phyloP scores from a whole-genome alignment of 75 land plant species.

The Sequoia sempervirens region DNA sequence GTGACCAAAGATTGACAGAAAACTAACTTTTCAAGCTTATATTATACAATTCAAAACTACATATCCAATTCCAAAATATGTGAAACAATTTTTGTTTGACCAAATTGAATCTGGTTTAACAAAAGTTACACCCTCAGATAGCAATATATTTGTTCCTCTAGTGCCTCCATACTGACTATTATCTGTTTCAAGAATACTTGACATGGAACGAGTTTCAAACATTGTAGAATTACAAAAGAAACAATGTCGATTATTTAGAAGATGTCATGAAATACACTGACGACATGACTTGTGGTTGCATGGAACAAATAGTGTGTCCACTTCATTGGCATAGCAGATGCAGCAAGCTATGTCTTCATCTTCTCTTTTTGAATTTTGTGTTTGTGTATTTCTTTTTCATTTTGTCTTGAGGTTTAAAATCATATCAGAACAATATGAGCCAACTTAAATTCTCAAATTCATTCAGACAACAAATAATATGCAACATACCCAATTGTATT shows the following conservation, averaged over 20 bases:
- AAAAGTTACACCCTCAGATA: constrained; percentile 11
- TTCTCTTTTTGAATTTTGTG: constrained; percentile 12
- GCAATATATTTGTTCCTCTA: background rate
- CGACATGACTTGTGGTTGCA: constrained; percentile 81
- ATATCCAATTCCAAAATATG: background rate
- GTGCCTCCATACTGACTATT: constrained; percentile 11
- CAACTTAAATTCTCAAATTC: background rate
- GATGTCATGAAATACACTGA: constrained; percentile 86
- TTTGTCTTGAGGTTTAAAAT: constrained; percentile 29
- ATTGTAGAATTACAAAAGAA: constrained; percentile 89
- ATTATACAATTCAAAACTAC: constrained; percentile 8
- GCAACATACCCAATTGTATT: constrained; percentile 78
- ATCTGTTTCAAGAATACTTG: constrained; percentile 4
- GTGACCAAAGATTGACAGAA: no score
- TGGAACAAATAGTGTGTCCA: constrained; percentile 70
- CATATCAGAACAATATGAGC: background rate
- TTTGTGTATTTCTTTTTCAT: constrained; percentile 20
- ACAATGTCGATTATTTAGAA: constrained; percentile 86
- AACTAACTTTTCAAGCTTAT: background rate
- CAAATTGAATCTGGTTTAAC: constrained; percentile 11
- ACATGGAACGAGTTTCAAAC: constrained; percentile 36
- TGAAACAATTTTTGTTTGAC: background rate
- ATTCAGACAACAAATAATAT: background rate
- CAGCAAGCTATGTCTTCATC: constrained; percentile 58
- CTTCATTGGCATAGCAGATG: constrained; percentile 78